Percentiles rank a stretch among this genome's conserved stretches.
Evolutionary conservation across 2,329 filamentous ascomycete genomes (phyloP).

Genomic region (Passalora sequoiae): DNA sequence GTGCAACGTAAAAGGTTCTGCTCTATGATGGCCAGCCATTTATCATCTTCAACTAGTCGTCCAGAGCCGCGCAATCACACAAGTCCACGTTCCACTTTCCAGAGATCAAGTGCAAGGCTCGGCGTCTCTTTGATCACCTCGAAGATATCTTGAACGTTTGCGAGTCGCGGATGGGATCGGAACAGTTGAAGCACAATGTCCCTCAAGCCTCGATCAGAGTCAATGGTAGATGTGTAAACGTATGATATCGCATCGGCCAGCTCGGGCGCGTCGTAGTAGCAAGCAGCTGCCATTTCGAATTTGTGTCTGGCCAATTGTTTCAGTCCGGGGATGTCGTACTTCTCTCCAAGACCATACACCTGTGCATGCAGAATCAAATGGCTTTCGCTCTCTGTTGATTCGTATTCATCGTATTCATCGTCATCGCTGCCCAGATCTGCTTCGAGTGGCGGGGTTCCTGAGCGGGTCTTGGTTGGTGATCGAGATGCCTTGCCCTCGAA

Average conservation of each 20-base stretch:
- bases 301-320: conserved; percentile 44
- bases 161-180: conserved; percentile 42
- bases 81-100: conserved; percentile 44
- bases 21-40: too few relatives aligned
- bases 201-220: conserved; percentile 46
- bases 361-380: conserved; percentile 45
- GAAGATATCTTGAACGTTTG: conserved; percentile 44
- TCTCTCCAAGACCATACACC: conserved; percentile 48
- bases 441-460: conserved; percentile 24
- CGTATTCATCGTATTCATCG: conserved; percentile 32
- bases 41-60: background rate
- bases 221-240: conserved; percentile 47
- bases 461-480: conserved; percentile 19
- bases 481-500: conserved; percentile 19
- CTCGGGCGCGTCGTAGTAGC: conserved; percentile 42
- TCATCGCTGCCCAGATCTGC: conserved; percentile 35
- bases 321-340: conserved; percentile 46
- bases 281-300: conserved; percentile 43
- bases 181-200: conserved; percentile 47
- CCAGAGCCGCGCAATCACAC: too few relatives aligned
- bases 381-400: conserved; percentile 37
- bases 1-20: too few relatives aligned
- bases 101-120: conserved; percentile 46
- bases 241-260: conserved; percentile 46
- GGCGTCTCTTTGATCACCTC: conserved; percentile 42